These are phyloP conservation scores for Gynostemma pentaphyllum DNA, from an alignment of 306 rosid species.

Conservation along the genomic window DNA sequence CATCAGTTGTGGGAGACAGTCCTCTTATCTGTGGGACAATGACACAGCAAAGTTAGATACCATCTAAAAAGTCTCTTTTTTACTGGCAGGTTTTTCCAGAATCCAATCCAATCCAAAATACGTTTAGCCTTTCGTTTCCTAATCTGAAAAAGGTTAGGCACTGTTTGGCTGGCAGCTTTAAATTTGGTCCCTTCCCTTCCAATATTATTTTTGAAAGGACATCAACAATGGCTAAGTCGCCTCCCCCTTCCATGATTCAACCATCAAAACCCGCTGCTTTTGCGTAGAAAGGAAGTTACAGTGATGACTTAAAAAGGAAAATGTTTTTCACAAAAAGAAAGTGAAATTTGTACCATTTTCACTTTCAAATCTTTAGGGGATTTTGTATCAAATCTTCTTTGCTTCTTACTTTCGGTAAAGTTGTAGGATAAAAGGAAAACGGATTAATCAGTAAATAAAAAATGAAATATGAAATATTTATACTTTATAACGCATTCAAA, in stretches of 20 bases:
- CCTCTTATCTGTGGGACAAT: too few relatives aligned
- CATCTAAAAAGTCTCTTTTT: slow-evolving; percentile 5
- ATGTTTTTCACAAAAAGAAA: too few relatives aligned
- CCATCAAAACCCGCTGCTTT: background rate
- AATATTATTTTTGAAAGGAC: too few relatives aligned
- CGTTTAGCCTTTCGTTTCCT: background rate
- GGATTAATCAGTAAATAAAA: too few relatives aligned
- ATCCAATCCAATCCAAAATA: background rate
- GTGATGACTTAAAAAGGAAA: too few relatives aligned
- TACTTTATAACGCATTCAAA: too few relatives aligned
- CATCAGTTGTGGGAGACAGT: too few relatives aligned
- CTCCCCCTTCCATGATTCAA: background rate
- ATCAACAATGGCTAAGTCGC: background rate
- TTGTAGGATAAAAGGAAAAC: too few relatives aligned
- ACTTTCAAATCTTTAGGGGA: background rate
- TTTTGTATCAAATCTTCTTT: too few relatives aligned
- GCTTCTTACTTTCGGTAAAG: too few relatives aligned
- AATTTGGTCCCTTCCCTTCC: background rate
- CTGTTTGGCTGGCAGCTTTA: background rate
- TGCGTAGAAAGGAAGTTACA: slow-evolving; percentile 10
- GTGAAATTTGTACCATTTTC: slow-evolving; percentile 1
- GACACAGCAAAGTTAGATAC: background rate
- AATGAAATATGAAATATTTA: too few relatives aligned
- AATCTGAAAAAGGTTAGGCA: too few relatives aligned
- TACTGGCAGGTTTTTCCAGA: background rate